Percentiles rank a stretch among this genome's conserved stretches.
These are phyloP conservation scores for Corynespora cassiicola DNA, from an alignment of 2,329 filamentous ascomycete genomes.

Conservation along the genomic window DNA sequence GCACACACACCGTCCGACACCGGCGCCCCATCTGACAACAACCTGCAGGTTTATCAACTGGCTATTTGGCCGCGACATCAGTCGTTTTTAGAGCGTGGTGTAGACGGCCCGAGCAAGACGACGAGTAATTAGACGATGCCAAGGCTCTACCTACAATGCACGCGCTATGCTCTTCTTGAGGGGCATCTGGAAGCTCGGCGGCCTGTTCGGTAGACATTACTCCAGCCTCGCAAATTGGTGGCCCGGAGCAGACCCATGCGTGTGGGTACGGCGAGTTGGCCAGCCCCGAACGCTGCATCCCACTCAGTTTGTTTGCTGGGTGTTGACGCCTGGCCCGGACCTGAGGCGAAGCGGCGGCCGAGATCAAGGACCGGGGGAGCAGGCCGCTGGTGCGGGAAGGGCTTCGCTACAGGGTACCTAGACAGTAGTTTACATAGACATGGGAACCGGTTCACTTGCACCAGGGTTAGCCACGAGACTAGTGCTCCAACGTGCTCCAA, in stretches of 20 bases:
- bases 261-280: too few relatives aligned
- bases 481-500: slow-evolving; percentile 17
- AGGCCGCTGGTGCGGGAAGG: too few relatives aligned
- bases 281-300: too few relatives aligned
- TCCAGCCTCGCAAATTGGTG: neutral
- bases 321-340: too few relatives aligned
- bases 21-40: too few relatives aligned
- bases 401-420: too few relatives aligned
- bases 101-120: neutral
- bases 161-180: neutral
- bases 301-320: too few relatives aligned
- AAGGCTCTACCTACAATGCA: neutral
- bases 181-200: neutral
- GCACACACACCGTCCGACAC: too few relatives aligned
- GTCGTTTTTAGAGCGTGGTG: slow-evolving; percentile 20
- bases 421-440: neutral
- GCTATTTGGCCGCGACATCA: slow-evolving; percentile 34
- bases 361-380: too few relatives aligned
- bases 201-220: neutral
- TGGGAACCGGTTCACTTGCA: neutral
- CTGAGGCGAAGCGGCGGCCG: too few relatives aligned
- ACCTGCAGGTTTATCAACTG: slow-evolving; percentile 31
- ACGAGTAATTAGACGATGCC: neutral
- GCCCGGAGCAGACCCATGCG: too few relatives aligned
- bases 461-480: too few relatives aligned